Evolutionary conservation across 2,329 filamentous ascomycete genomes (phyloP).

Genomic region (Epichloe sibirici): DNA sequence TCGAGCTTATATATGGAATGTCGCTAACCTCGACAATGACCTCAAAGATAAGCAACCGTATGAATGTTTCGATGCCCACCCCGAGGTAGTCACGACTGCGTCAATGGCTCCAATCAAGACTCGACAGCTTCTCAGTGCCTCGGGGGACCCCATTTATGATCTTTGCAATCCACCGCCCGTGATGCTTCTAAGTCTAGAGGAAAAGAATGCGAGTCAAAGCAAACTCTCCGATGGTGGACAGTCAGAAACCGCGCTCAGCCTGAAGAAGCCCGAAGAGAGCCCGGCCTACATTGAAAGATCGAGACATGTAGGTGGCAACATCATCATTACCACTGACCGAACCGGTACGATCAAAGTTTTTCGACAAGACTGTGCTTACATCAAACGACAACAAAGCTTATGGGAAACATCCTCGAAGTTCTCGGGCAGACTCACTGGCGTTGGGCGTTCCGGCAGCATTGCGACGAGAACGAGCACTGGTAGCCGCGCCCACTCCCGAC

Average conservation of each 20-base stretch:
- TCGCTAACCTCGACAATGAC: conserved; percentile 37
- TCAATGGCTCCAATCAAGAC: conserved; percentile 72
- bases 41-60: conserved; percentile 69
- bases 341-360: conserved; percentile 87
- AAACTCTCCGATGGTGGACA: conserved; percentile 25
- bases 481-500: conserved; percentile 36
- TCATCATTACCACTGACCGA: conserved; percentile 84
- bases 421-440: conserved; percentile 49
- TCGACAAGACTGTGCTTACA: conserved; percentile 80
- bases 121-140: conserved; percentile 63
- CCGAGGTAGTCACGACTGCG: conserved; percentile 79
- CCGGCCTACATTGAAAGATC: conserved; percentile 68
- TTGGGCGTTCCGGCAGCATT: conserved; percentile 46
- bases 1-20: conserved; percentile 80
- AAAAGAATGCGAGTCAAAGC: conserved; percentile 35
- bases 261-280: conserved; percentile 49
- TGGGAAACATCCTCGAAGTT: conserved; percentile 72
- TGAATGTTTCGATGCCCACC: conserved; percentile 85
- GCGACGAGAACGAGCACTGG: conserved; percentile 39
- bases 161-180: conserved; percentile 91
- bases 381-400: conserved; percentile 62
- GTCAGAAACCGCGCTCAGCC: conserved; percentile 18
- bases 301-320: conserved; percentile 69
- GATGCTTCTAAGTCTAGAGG: conserved; percentile 62
- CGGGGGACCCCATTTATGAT: conserved; percentile 89